phyloP scores from a whole-genome alignment of 2,329 filamentous ascomycete species.

The Aspergillus texensis region DNA sequence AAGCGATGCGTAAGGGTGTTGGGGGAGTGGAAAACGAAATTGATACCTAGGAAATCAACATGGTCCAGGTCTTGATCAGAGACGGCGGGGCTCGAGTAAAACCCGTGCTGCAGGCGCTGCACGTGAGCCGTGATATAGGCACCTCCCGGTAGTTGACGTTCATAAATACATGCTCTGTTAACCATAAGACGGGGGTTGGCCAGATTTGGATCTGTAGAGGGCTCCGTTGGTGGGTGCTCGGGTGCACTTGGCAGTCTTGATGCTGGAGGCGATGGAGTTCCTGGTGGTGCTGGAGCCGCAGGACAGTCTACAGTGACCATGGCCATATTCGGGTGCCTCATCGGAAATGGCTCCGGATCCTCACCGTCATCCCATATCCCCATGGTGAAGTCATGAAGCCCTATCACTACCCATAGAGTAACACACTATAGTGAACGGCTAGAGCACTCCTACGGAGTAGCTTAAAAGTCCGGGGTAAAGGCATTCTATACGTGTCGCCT shows the following conservation, averaged over 20 bases:
- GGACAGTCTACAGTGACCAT: slow-evolving; percentile 15
- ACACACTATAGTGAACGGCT: too few species aligned
- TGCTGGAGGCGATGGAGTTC: slow-evolving; percentile 2
- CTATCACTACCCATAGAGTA: background rate
- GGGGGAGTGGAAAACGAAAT: slow-evolving; percentile 54
- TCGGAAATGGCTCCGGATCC: background rate
- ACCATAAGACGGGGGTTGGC: slow-evolving; percentile 40
- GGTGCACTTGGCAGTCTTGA: slow-evolving; percentile 1
- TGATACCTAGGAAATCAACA: slow-evolving; percentile 53
- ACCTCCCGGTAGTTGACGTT: slow-evolving; percentile 51
- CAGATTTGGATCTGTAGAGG: slow-evolving; percentile 37
- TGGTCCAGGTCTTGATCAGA: slow-evolving; percentile 47
- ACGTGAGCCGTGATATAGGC: slow-evolving; percentile 55
- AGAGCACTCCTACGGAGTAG: background rate
- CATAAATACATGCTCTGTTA: slow-evolving; percentile 51
- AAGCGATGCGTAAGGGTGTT: slow-evolving; percentile 49
- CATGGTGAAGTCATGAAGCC: slow-evolving; percentile 3
- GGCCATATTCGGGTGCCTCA: slow-evolving; percentile 10
- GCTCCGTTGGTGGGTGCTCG: background rate
- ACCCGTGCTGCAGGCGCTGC: slow-evolving; percentile 54
- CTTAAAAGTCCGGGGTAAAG: background rate
- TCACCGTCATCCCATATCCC: slow-evolving; percentile 8
- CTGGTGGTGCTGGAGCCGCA: slow-evolving; percentile 3
- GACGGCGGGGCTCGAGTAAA: slow-evolving; percentile 46
- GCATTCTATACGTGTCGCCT: background rate